A percentile compares a stretch with the other conserved stretches of the same genome.
These are phyloP conservation scores for Claviceps pusilla DNA, from an alignment of 2,329 filamentous ascomycete species.

Conservation along the genomic window DNA sequence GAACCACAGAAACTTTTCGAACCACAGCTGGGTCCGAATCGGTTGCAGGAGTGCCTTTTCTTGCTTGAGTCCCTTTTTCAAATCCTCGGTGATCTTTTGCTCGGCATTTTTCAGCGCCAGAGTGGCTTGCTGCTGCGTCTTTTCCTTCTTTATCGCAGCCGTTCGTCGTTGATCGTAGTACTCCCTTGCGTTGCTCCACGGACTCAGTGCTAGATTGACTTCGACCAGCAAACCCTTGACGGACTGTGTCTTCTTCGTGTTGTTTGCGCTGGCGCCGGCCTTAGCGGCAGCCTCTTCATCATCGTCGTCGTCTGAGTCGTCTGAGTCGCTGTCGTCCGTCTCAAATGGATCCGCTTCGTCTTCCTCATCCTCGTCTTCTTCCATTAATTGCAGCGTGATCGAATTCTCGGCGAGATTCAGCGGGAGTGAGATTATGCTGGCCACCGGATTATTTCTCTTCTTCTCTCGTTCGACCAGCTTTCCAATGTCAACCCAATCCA, in stretches of 20 bases:
- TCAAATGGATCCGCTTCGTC: constrained; percentile 45
- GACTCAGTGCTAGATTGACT: constrained; percentile 65
- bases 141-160: constrained; percentile 75
- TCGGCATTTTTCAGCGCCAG: constrained; percentile 81
- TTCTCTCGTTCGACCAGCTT: constrained; percentile 81
- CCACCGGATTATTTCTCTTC: constrained; percentile 65
- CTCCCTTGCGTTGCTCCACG: constrained; percentile 77
- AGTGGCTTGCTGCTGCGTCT: constrained; percentile 66
- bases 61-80: constrained; percentile 78
- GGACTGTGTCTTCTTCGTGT: constrained; percentile 25
- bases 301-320: constrained; percentile 16
- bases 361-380: constrained; percentile 50
- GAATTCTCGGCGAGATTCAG: constrained; percentile 83
- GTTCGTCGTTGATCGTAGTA: constrained; percentile 84
- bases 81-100: constrained; percentile 69
- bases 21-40: constrained; percentile 78
- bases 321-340: constrained; percentile 47
- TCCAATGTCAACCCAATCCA: constrained; percentile 93
- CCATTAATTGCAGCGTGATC: constrained; percentile 63
- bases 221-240: constrained; percentile 57
- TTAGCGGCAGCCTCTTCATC: constrained; percentile 12
- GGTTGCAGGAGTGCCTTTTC: constrained; percentile 79
- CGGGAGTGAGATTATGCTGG: constrained; percentile 71
- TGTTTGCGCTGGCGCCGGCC: constrained; percentile 8
- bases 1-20: constrained; percentile 94